Conservation (phyloP, 176 grass and related monocot species). For the Typha latifolia region DNA sequence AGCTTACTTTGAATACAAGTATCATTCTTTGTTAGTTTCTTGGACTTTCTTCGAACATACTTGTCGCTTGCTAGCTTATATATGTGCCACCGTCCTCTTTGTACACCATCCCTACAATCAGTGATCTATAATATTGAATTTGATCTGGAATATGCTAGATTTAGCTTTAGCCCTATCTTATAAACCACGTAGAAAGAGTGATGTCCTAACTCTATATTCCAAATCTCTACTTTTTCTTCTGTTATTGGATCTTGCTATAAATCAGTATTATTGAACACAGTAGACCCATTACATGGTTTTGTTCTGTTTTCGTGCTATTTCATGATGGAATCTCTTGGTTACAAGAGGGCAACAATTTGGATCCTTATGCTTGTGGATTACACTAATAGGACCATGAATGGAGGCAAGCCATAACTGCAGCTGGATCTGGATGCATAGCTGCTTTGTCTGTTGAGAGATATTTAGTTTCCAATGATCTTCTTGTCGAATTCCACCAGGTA, state of each 20-base stretch:
- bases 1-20: too few relatives aligned
- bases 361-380: constrained; percentile 13
- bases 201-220: too few relatives aligned
- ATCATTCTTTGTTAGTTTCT: too few relatives aligned
- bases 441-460: constrained; percentile 99
- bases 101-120: too few relatives aligned
- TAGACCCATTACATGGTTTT: background rate
- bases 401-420: constrained; percentile 97
- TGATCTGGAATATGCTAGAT: too few relatives aligned
- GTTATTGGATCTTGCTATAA: background rate
- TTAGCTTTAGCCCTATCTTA: too few relatives aligned
- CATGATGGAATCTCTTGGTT: background rate
- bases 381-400: constrained; percentile 81
- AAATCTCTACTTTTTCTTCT: too few relatives aligned
- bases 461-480: constrained; percentile 64
- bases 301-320: background rate
- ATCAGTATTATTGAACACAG: background rate
- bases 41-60: too few relatives aligned
- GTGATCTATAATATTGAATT: too few relatives aligned
- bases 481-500: constrained; percentile 99
- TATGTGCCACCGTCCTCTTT: too few relatives aligned
- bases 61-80: too few relatives aligned
- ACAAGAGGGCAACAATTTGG: background rate
- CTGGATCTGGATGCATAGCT: constrained; percentile 90
- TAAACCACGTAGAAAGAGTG: too few relatives aligned